These are phyloP conservation scores for Schizopora paradoxa DNA, from an alignment of 1,284 basidiomycete species.

Conservation along the genomic window DNA sequence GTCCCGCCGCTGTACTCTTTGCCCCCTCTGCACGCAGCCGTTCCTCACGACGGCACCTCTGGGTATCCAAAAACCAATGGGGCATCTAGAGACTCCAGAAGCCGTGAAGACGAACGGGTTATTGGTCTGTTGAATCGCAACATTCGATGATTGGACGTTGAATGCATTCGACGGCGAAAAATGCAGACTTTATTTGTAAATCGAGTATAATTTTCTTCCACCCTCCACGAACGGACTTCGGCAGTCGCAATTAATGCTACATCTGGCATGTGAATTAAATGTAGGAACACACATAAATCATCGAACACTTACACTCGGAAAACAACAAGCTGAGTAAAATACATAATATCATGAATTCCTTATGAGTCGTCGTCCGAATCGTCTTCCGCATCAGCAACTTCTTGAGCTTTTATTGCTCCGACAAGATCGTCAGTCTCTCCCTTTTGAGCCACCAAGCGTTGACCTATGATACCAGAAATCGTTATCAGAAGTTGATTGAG, in stretches of 20 bases:
- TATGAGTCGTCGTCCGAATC: slow-evolving; percentile 49
- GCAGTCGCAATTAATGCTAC: slow-evolving; percentile 4
- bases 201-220: background rate
- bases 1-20: slow-evolving; percentile 25
- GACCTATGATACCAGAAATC: slow-evolving; percentile 45
- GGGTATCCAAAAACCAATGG: slow-evolving; percentile 1
- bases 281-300: slow-evolving; percentile 1
- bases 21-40: slow-evolving; percentile 31
- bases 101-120: slow-evolving; percentile 56
- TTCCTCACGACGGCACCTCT: slow-evolving; percentile 22
- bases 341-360: slow-evolving; percentile 9
- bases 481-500: slow-evolving; percentile 1
- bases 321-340: background rate
- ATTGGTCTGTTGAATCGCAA: slow-evolving; percentile 55
- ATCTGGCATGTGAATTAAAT: background rate
- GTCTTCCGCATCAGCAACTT: slow-evolving; percentile 43
- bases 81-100: slow-evolving; percentile 28
- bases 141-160: slow-evolving; percentile 25
- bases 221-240: background rate
- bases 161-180: no score
- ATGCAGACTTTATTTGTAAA: no score
- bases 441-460: slow-evolving; percentile 70
- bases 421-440: slow-evolving; percentile 70
- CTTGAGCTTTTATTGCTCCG: slow-evolving; percentile 74
- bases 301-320: background rate